Evolutionary conservation across 2,329 filamentous ascomycete genomes (phyloP).

Genomic region (Diplodia intermedia): DNA sequence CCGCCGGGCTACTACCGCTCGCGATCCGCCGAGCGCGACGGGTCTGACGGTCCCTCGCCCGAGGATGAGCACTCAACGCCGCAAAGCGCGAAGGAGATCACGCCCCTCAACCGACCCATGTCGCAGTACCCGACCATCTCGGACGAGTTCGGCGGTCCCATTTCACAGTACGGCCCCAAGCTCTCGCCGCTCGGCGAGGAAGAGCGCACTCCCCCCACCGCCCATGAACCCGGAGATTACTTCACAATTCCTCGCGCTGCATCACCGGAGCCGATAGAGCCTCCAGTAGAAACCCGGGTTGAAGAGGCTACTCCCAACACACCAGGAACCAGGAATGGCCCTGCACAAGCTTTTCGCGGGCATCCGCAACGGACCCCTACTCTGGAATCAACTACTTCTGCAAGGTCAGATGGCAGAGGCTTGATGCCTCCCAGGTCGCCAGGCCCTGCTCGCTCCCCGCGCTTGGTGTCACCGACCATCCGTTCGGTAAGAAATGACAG

Average conservation of each 20-base stretch:
- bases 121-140: conserved; percentile 48
- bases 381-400: conserved; percentile 44
- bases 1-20: conserved; percentile 79
- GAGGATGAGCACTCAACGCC: conserved; percentile 38
- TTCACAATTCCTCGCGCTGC: conserved; percentile 55
- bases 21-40: conserved; percentile 65
- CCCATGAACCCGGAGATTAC: conserved; percentile 46
- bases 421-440: conserved; percentile 51
- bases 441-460: conserved; percentile 44
- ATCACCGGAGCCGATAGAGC: conserved; percentile 55
- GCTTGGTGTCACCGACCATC: conserved; percentile 52
- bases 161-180: conserved; percentile 42
- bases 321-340: conserved; percentile 41
- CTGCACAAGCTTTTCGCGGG: conserved; percentile 38
- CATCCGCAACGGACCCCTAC: conserved; percentile 51
- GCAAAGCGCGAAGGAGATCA: conserved; percentile 39
- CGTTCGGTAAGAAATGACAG: conserved; percentile 57
- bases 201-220: conserved; percentile 36
- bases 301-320: conserved; percentile 54
- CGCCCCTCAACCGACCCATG: conserved; percentile 43
- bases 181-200: conserved; percentile 48
- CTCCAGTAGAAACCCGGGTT: conserved; percentile 41
- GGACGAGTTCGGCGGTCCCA: conserved; percentile 42
- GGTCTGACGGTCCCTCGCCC: conserved; percentile 57
- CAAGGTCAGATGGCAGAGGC: conserved; percentile 16